Percentiles rank a stretch among this genome's conserved stretches.
phyloP scores from a whole-genome alignment of 306 rosid genomes.

The Myrica gale region DNA sequence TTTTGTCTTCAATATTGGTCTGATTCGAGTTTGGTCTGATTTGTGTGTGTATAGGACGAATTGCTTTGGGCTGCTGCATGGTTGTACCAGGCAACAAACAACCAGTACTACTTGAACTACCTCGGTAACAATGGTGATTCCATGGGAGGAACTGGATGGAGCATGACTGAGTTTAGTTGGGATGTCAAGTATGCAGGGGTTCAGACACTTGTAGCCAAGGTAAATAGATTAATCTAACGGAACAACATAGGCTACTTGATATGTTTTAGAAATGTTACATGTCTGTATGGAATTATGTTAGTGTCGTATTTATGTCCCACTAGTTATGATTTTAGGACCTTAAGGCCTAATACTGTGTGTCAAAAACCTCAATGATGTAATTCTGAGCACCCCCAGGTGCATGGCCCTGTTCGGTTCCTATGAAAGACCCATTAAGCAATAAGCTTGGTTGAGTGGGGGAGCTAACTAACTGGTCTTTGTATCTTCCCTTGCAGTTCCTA shows the following conservation, averaged over 20 bases:
- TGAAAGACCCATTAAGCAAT: no score
- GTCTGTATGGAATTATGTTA: background rate
- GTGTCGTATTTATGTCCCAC: no score
- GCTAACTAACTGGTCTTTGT: no score
- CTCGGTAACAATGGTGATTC: conserved; percentile 76
- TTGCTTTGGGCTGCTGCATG: conserved; percentile 98
- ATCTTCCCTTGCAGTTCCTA: conserved; percentile 50
- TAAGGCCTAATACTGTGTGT: no score
- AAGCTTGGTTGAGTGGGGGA: no score
- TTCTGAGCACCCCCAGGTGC: no score
- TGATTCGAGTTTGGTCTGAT: background rate
- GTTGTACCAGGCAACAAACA: conserved; percentile 87
- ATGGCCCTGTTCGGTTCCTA: no score
- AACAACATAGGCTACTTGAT: background rate
- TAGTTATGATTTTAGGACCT: no score
- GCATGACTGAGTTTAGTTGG: conserved; percentile 91
- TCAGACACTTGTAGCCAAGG: conserved; percentile 87
- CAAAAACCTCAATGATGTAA: no score
- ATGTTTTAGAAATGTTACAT: background rate
- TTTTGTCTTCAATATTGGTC: no score
- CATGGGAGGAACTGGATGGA: conserved; percentile 95
- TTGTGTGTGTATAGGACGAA: conserved; percentile 57
- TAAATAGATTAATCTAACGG: conserved; percentile 10
- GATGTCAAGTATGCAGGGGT: conserved; percentile 92
- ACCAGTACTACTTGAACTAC: conserved; percentile 71